Percentiles rank a stretch among this genome's conserved stretches.
Conservation (phyloP, 2,329 filamentous ascomycete genomes). For the Scedosporium minutisporum region DNA sequence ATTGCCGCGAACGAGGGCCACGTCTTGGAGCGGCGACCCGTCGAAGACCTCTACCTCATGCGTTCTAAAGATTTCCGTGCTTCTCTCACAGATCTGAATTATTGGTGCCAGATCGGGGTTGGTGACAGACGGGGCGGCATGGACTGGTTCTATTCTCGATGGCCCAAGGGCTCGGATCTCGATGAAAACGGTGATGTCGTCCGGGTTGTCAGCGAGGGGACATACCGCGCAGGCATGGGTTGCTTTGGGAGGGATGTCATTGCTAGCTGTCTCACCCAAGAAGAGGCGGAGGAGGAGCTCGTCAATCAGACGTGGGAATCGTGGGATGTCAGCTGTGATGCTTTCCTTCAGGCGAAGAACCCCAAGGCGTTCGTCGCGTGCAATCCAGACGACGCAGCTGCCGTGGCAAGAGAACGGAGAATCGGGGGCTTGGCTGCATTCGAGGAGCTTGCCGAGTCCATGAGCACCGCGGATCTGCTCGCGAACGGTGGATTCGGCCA, state of each 20-base stretch:
- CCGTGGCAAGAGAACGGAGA: slow-evolving; percentile 6
- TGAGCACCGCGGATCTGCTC: slow-evolving; percentile 59
- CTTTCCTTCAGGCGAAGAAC: slow-evolving; percentile 33
- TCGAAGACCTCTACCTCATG: slow-evolving; percentile 60
- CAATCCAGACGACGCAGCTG: slow-evolving; percentile 20
- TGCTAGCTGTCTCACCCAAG: slow-evolving; percentile 15
- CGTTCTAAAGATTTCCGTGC: slow-evolving; percentile 67
- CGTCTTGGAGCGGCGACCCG: slow-evolving; percentile 55
- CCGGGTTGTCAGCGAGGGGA: slow-evolving; percentile 71
- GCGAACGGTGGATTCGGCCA: slow-evolving; percentile 37
- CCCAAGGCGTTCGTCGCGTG: slow-evolving; percentile 34
- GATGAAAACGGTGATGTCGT: slow-evolving; percentile 58
- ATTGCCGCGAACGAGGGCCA: slow-evolving; percentile 87
- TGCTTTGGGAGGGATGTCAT: slow-evolving; percentile 56
- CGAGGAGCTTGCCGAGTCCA: slow-evolving; percentile 43
- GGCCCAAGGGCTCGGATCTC: slow-evolving; percentile 61
- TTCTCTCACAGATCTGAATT: slow-evolving; percentile 74
- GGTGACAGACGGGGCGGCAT: slow-evolving; percentile 82
- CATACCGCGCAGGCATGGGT: slow-evolving; percentile 72
- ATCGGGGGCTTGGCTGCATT: slow-evolving; percentile 35
- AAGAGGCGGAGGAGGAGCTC: slow-evolving; percentile 49
- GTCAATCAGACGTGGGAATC: slow-evolving; percentile 56
- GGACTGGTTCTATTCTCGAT: slow-evolving; percentile 78
- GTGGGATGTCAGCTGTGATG: slow-evolving; percentile 56
- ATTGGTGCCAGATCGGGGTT: slow-evolving; percentile 95